Base-by-base conservation (phyloP, 2,329 filamentous ascomycete species). In the Colletotrichum melonis region DNA sequence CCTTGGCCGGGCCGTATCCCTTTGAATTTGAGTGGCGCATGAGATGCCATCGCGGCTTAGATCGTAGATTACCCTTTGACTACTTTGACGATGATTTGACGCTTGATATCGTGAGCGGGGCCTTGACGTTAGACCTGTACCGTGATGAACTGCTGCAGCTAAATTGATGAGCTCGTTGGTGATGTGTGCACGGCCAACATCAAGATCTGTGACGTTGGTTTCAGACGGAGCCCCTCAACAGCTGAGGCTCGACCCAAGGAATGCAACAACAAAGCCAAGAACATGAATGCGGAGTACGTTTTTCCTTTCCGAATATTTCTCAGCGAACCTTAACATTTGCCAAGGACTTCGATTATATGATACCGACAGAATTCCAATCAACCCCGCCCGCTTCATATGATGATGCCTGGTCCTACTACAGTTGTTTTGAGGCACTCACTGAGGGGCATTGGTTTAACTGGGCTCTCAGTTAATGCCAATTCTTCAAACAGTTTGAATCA, bases 1-100 rank as follows among this genome's bases (percentile, higher is more conserved):
- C 28, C 38, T 52, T 32, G 55, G 1, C 74, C 74, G 7, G 72
- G 67, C 32, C 65, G 70, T 19, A 62, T 32, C 2, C 32, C 42
- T 32, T 24, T 52, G 24, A 65, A 73, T 5, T n/a, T 42, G n/a
- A 73, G 46, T 11, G 70, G 67, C 5, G 35, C 28, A n/a, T 7
- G 54, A 6, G 56, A 19, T 12, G 2, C 35, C 67, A 73, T 70
- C 1, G 11, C 54, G 7, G 28, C 62, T 8, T 16, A 35, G 2
- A 5, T 12, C 4, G 28, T 4, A 8, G 1, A 5, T 1, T 5
- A 16, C 16, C 14, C 35, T 38, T 38, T 22, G 4, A 8, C 3
- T 52, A 11, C 1, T 2, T 6, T 9, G 16, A 8, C 19, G 42
- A n/a, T 19, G 19, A 46, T 46, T 8, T 19, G 7, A n/a, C 19